Evolutionary conservation across 768 basidiomycete genomes (phyloP).

Genomic region (Phaeolepiota aurea): DNA sequence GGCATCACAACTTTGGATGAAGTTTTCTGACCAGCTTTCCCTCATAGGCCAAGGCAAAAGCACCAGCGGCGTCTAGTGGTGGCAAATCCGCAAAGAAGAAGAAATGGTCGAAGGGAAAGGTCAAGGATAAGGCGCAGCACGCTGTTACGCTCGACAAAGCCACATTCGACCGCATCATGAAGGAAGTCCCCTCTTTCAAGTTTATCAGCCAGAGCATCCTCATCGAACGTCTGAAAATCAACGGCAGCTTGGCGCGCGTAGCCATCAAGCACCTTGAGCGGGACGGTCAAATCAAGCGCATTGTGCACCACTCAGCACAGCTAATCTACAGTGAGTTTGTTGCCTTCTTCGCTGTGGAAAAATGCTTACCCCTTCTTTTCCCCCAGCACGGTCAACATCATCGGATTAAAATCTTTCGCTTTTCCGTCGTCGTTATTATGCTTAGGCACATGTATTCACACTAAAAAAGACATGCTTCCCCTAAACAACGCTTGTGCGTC

Average conservation of each 20-base stretch:
- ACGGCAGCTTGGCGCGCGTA: slow-evolving; percentile 87
- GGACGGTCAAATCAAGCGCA: slow-evolving; percentile 90
- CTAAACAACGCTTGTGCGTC: not conserved
- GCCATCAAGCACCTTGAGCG: slow-evolving; percentile 90
- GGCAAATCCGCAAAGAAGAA: slow-evolving; percentile 97
- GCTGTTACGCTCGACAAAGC: slow-evolving; percentile 91
- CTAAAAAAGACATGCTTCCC: not conserved
- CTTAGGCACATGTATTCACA: slow-evolving; percentile 17
- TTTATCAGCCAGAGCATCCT: slow-evolving; percentile 97
- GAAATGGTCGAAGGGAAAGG: slow-evolving; percentile 99
- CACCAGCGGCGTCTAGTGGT: slow-evolving; percentile 62
- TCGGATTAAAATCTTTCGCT: slow-evolving; percentile 28
- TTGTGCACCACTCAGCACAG: slow-evolving; percentile 93
- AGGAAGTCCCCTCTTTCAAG: slow-evolving; percentile 98
- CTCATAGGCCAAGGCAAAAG: slow-evolving; percentile 66
- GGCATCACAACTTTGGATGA: slow-evolving; percentile 23
- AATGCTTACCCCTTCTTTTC: slow-evolving; percentile 1
- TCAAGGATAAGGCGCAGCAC: slow-evolving; percentile 99
- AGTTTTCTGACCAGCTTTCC: slow-evolving; percentile 14
- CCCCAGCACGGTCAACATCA: slow-evolving; percentile 40
- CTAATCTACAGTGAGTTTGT: slow-evolving; percentile 84
- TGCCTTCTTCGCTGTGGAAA: slow-evolving; percentile 1
- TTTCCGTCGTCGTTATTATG: slow-evolving; percentile 11
- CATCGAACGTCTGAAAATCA: slow-evolving; percentile 97
- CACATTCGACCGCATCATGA: slow-evolving; percentile 88